Evolutionary conservation across 1,284 basidiomycete genomes (phyloP).

Genomic region (Gymnopus androsaceus): DNA sequence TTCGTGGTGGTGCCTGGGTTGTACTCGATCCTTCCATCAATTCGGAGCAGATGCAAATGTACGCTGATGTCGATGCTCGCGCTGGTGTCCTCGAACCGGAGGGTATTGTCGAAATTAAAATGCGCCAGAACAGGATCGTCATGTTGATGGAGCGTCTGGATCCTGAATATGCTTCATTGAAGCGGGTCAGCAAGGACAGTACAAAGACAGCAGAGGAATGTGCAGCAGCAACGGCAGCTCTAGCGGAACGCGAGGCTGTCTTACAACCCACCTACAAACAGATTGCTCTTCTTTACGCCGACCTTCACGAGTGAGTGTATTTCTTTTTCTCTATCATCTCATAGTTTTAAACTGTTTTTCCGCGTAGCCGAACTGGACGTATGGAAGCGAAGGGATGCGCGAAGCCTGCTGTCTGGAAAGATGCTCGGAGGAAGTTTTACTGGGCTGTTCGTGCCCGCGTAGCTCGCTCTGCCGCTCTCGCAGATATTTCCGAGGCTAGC

Average conservation of each 20-base stretch:
- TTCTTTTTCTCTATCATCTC: constrained; percentile 14
- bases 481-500: constrained; percentile 59
- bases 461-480: constrained; percentile 64
- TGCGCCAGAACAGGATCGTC: constrained; percentile 89
- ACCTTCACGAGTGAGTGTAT: constrained; percentile 85
- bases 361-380: constrained; percentile 83
- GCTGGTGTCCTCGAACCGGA: constrained; percentile 98
- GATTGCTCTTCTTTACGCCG: constrained; percentile 92
- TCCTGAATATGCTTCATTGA: constrained; percentile 78
- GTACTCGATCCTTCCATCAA: constrained; percentile 98
- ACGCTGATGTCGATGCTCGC: constrained; percentile 92
- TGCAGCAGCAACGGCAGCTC: constrained; percentile 63
- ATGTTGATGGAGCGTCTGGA: constrained; percentile 95
- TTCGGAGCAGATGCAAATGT: constrained; percentile 98
- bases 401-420: constrained; percentile 81
- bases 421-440: constrained; percentile 93
- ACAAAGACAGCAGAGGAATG: constrained; percentile 76
- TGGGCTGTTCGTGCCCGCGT: constrained; percentile 87
- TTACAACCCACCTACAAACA: constrained; percentile 92
- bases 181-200: constrained; percentile 76
- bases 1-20: constrained; percentile 99
- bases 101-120: constrained; percentile 94
- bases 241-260: constrained; percentile 81
- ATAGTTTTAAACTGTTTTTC: constrained; percentile 13
- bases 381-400: constrained; percentile 99